Evolutionary conservation across 2,329 filamentous ascomycete genomes (phyloP).

Genomic region (Coniochaeta prunicola): DNA sequence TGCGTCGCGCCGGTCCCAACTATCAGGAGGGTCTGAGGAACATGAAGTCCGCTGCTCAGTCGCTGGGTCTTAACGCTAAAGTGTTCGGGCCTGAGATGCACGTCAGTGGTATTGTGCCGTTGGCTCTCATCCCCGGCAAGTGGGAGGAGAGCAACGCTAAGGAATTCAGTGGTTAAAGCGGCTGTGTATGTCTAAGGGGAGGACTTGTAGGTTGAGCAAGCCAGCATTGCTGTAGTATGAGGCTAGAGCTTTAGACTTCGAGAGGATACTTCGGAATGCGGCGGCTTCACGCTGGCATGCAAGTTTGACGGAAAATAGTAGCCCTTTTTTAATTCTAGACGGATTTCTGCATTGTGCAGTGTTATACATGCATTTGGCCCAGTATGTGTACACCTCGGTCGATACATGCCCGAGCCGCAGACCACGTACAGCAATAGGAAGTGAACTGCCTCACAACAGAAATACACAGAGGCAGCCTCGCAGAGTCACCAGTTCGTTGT

Average conservation of each 20-base stretch:
- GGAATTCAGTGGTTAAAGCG: slow-evolving; percentile 52
- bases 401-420: no score
- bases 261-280: background rate
- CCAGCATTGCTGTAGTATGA: background rate
- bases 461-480: background rate
- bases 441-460: background rate
- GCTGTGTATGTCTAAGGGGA: background rate
- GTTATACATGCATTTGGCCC: background rate
- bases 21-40: slow-evolving; percentile 99
- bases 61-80: slow-evolving; percentile 71
- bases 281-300: background rate
- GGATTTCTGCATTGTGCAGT: background rate
- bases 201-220: background rate
- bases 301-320: background rate
- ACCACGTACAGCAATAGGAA: background rate
- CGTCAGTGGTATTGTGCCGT: slow-evolving; percentile 91
- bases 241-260: background rate
- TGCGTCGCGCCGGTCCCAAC: slow-evolving; percentile 83
- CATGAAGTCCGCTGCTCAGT: slow-evolving; percentile 93
- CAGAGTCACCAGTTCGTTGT: background rate
- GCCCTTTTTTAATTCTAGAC: background rate
- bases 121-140: slow-evolving; percentile 68
- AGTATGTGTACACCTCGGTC: background rate
- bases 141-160: slow-evolving; percentile 53
- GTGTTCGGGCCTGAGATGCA: slow-evolving; percentile 78